Evolutionary conservation across 2,329 filamentous ascomycete species (phyloP).

Genomic region (Ophioceras dolichostomum): DNA sequence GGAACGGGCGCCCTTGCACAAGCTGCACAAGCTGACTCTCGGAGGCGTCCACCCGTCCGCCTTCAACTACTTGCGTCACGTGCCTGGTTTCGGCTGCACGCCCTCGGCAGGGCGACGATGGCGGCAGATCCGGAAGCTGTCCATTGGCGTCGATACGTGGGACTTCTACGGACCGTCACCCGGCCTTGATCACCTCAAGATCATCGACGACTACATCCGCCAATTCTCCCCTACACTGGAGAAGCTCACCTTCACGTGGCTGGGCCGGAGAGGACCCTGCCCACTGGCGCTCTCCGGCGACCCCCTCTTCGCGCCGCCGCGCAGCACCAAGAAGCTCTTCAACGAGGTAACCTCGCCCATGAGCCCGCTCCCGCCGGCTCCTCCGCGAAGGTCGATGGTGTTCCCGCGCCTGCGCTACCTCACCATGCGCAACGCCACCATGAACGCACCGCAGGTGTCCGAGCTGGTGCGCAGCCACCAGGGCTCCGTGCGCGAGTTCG

Average conservation of each 20-base stretch:
- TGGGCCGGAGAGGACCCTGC: constrained; percentile 59
- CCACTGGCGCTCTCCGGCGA: constrained; percentile 61
- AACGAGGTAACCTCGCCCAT: constrained; percentile 52
- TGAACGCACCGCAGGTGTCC: constrained; percentile 60
- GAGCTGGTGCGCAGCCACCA: constrained; percentile 57
- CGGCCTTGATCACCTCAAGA: constrained; percentile 58
- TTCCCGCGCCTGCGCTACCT: constrained; percentile 59
- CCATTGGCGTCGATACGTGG: constrained; percentile 61
- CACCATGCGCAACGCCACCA: constrained; percentile 58
- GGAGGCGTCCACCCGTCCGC: constrained; percentile 63
- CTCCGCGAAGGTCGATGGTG: constrained; percentile 39
- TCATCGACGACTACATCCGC: constrained; percentile 71
- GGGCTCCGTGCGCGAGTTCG: constrained; percentile 59
- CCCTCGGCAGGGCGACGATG: constrained; percentile 62
- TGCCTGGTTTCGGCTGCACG: constrained; percentile 60
- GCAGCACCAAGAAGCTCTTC: constrained; percentile 44
- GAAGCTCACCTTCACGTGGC: constrained; percentile 67
- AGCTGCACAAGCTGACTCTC: constrained; percentile 59
- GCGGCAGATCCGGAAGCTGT: constrained; percentile 64
- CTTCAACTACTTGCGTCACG: constrained; percentile 65
- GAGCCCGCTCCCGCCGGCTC: constrained; percentile 44
- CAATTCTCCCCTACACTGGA: constrained; percentile 54
- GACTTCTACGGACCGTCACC: constrained; percentile 47
- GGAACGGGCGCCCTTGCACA: constrained; percentile 56
- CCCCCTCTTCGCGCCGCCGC: constrained; percentile 50